phyloP scores from a whole-genome alignment of 176 grass and related monocot genomes.

The Hordeum marinum region DNA sequence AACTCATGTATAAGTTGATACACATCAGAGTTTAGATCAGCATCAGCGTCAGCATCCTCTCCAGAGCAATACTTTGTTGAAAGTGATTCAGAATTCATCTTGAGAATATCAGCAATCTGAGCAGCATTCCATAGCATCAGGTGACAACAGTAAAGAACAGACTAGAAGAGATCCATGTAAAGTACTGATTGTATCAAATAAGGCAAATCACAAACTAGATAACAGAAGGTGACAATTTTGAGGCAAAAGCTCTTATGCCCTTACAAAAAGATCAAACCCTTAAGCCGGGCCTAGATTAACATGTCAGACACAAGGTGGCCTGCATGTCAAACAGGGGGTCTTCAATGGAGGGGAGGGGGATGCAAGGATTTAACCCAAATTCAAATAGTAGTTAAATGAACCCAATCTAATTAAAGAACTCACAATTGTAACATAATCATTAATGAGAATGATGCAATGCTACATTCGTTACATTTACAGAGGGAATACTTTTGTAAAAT shows the following conservation, averaged over 20 bases:
- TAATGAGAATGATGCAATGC: neutral
- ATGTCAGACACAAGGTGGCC: neutral
- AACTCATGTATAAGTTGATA: slow-evolving; percentile 66
- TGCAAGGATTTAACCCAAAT: neutral
- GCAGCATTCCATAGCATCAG: slow-evolving; percentile 19
- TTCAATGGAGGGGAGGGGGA: neutral
- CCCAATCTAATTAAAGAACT: neutral
- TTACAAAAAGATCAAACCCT: neutral
- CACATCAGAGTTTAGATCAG: slow-evolving; percentile 54
- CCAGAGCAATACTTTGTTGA: slow-evolving; percentile 43
- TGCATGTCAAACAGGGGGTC: neutral
- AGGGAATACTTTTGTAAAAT: neutral
- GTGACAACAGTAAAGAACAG: neutral
- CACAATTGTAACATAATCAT: neutral
- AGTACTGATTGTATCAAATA: neutral
- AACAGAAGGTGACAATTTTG: neutral
- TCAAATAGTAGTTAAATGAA: neutral
- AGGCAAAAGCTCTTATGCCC: neutral
- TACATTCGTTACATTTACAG: too few relatives aligned
- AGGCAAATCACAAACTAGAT: neutral
- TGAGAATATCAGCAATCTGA: slow-evolving; percentile 67
- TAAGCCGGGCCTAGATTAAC: neutral
- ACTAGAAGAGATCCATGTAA: neutral
- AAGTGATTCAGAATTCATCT: slow-evolving; percentile 48
- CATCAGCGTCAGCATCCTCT: slow-evolving; percentile 38